These are phyloP conservation scores for Lyophyllum shimeji DNA, from an alignment of 768 basidiomycete genomes.

Conservation along the genomic window DNA sequence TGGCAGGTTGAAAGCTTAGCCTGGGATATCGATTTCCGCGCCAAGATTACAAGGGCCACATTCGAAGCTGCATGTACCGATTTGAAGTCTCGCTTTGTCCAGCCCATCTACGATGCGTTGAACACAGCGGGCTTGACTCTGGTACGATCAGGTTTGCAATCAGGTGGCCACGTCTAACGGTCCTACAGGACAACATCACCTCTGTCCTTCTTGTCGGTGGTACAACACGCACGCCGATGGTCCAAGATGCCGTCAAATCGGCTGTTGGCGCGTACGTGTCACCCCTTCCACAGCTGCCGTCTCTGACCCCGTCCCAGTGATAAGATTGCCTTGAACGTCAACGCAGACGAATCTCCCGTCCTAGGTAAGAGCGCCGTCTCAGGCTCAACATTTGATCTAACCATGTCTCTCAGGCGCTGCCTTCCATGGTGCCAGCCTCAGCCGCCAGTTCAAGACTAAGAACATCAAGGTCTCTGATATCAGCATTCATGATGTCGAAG, in stretches of 20 bases:
- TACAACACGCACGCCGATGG: constrained; percentile 85
- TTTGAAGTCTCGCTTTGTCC: constrained; percentile 58
- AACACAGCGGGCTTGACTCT: constrained; percentile 62
- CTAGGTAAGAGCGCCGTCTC: constrained; percentile 47
- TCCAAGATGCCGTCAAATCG: constrained; percentile 77
- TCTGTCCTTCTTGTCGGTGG: constrained; percentile 96
- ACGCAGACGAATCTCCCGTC: constrained; percentile 95
- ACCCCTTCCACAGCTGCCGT: neutral
- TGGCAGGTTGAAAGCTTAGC: constrained; percentile 81
- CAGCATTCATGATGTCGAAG: constrained; percentile 70
- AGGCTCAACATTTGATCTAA: constrained; percentile 1
- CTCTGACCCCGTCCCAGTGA: constrained; percentile 37
- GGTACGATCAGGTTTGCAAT: constrained; percentile 36
- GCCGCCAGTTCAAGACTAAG: constrained; percentile 93
- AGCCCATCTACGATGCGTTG: constrained; percentile 77
- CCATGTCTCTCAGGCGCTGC: constrained; percentile 58
- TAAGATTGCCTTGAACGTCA: constrained; percentile 92
- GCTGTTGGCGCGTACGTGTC: constrained; percentile 74
- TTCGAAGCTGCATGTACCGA: constrained; percentile 78
- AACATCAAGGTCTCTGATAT: constrained; percentile 84
- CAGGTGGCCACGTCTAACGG: constrained; percentile 2
- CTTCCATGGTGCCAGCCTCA: constrained; percentile 86
- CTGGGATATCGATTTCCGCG: constrained; percentile 88
- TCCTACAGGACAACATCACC: constrained; percentile 70
- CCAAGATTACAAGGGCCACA: constrained; percentile 71